Conservation (phyloP, 768 basidiomycete genomes). For the Calocera viscosa region DNA sequence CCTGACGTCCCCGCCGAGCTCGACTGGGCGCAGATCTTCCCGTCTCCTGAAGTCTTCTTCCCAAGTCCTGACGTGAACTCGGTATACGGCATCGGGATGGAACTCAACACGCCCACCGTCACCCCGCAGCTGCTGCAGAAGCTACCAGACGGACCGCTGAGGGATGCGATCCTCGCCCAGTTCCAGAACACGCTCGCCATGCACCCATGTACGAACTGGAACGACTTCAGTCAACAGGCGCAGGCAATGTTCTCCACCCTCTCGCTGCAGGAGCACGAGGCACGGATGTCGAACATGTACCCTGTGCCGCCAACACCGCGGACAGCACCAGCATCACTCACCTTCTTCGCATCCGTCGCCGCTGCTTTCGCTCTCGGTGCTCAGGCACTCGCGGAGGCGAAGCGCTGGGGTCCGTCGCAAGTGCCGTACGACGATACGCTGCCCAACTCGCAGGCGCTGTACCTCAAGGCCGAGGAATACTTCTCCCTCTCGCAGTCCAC, state of each 20-base stretch:
- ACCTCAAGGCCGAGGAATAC: slow-evolving; percentile 28
- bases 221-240: slow-evolving; percentile 35
- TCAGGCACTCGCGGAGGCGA: slow-evolving; percentile 11
- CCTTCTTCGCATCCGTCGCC: slow-evolving; percentile 48
- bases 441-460: neutral
- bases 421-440: neutral
- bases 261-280: slow-evolving; percentile 18
- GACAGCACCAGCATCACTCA: slow-evolving; percentile 30
- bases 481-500: slow-evolving; percentile 41
- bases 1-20: slow-evolving; percentile 10
- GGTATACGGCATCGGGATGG: neutral
- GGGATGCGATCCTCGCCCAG: slow-evolving; percentile 31
- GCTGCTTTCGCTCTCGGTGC: slow-evolving; percentile 51
- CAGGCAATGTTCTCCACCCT: slow-evolving; percentile 35
- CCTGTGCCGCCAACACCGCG: slow-evolving; percentile 7
- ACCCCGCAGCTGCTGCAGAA: slow-evolving; percentile 30
- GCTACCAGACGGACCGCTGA: slow-evolving; percentile 31
- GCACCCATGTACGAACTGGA: slow-evolving; percentile 41
- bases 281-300: slow-evolving; percentile 22
- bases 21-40: slow-evolving; percentile 25
- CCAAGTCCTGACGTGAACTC: slow-evolving; percentile 20
- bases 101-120: slow-evolving; percentile 24
- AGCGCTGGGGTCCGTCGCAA: slow-evolving; percentile 3
- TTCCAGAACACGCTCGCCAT: slow-evolving; percentile 36
- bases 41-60: slow-evolving; percentile 19